Base-by-base conservation (phyloP, 2,329 filamentous ascomycete genomes). In the Botryotinia globosa region DNA sequence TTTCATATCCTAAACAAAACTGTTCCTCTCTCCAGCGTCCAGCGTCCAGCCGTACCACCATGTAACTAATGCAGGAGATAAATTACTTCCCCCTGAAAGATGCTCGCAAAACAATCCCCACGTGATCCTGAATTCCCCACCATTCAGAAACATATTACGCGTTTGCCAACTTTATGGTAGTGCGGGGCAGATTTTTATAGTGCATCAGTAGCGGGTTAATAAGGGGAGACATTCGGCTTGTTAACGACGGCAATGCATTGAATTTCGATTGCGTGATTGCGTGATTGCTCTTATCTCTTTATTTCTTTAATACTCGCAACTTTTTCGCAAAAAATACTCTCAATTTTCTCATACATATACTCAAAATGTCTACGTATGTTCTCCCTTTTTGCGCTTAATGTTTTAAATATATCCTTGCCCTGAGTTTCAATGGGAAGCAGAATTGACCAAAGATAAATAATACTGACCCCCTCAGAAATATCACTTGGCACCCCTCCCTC, bases 401-500 rank as follows among this genome's bases (percentile, higher is more conserved):
- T 56, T 16, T n/a, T n/a, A 61, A 59, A 9, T 10, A 5, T 39
- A 29, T 39, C 25, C 12, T 18, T 6, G 25, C 18, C 18, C n/a
- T 44, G 37, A 44, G 16, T 16, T 29, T 4, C 25, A 63, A 32
- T 42, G n/a, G 37, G 10, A 63, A 12, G 37, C n/a, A 44, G 14
- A 44, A 16, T 22, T 1, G 32, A 45, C 3, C 8, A 37, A 51
- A 42, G 20, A n/a, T 42, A 39, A 37, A 10, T 9, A n/a, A 58
- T 42, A 65, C 69, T 66, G 66, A 71, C 58, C n/a, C n/a, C 44
- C 14, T 54, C 69, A 96, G 93, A 82, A 96, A 96, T 87, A 95
- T 96, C 83, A 95, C 92, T 82, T 96, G 93, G 93, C 93, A 96
- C 86, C 87, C 90, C 14, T 92, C 78, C 20, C 91, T 96, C 81